Conservation (phyloP, 2,329 filamentous ascomycete species). For the Rhexocercosporidium sp. region DNA sequence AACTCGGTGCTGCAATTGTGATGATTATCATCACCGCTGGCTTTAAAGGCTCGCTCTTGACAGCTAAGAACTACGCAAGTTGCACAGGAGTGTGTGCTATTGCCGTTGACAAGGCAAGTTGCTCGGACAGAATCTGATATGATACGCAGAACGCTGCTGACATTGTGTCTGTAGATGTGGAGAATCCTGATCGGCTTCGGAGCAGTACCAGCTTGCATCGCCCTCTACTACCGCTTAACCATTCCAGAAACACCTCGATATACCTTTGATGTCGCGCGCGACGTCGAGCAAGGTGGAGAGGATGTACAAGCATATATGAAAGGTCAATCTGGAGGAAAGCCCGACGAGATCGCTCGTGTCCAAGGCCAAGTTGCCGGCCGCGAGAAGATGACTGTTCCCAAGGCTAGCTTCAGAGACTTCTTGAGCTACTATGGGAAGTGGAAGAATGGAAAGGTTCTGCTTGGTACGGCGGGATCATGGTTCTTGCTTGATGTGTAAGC, state of each 20-base stretch:
- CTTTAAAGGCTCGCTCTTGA: constrained; percentile 67
- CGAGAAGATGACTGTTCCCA: constrained; percentile 60
- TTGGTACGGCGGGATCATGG: constrained; percentile 86
- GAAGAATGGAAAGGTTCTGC: constrained; percentile 73
- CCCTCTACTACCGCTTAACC: constrained; percentile 84
- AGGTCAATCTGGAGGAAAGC: constrained; percentile 64
- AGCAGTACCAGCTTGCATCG: constrained; percentile 78
- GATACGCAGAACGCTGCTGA: constrained; percentile 41
- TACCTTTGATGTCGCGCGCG: constrained; percentile 80
- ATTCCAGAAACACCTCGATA: constrained; percentile 89
- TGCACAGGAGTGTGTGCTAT: constrained; percentile 69
- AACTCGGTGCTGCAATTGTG: constrained; percentile 76
- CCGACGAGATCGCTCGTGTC: constrained; percentile 70
- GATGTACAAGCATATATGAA: constrained; percentile 76
- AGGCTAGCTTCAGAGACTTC: constrained; percentile 77
- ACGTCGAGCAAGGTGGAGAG: constrained; percentile 74
- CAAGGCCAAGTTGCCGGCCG: constrained; percentile 54
- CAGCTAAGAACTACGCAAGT: constrained; percentile 53
- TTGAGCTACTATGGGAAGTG: constrained; percentile 69
- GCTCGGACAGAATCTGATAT: constrained; percentile 36
- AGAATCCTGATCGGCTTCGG: constrained; percentile 66
- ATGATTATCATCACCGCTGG: constrained; percentile 76
- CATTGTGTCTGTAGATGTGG: constrained; percentile 75
- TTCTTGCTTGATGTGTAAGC: constrained; percentile 58
- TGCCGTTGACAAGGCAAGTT: constrained; percentile 71